Percentiles rank a stretch among this genome's conserved stretches.
phyloP scores from a whole-genome alignment of 495 filamentous ascomycete genomes.

The Letharia columbiana region DNA sequence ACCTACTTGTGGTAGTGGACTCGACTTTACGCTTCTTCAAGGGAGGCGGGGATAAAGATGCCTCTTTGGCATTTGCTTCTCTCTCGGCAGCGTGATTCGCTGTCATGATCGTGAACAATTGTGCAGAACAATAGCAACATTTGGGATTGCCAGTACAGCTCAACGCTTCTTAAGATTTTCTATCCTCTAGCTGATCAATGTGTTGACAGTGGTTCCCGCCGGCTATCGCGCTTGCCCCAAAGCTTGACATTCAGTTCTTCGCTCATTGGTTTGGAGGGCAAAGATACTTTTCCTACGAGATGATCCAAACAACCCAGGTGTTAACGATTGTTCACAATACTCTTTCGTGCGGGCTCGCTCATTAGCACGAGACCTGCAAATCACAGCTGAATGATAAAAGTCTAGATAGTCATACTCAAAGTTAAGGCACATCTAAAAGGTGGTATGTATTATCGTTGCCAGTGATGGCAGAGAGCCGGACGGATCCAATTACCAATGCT shows the following conservation, averaged over 20 bases:
- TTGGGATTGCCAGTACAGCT: not conserved
- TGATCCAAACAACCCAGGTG: not conserved
- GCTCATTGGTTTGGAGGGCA: not conserved
- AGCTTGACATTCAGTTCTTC: not conserved
- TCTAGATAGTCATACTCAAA: not conserved
- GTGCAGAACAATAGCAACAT: not conserved
- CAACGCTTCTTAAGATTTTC: not conserved
- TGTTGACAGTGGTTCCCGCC: not conserved
- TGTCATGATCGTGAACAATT: not conserved
- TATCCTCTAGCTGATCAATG: not conserved
- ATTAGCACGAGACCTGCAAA: not conserved
- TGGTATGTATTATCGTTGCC: not conserved
- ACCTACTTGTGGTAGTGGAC: conserved; percentile 65
- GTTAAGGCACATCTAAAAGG: not conserved
- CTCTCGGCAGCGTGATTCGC: not conserved
- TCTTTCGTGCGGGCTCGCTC: not conserved
- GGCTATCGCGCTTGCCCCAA: not conserved
- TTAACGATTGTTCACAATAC: not conserved
- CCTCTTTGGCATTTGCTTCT: conserved; percentile 1
- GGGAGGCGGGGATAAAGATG: conserved; percentile 34
- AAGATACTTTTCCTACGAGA: not conserved
- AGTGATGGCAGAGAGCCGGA: not conserved
- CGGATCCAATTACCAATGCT: not conserved
- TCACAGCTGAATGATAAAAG: not conserved
- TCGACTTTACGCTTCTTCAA: conserved; percentile 51